Percentiles rank a stretch among this genome's conserved stretches.
phyloP scores from a whole-genome alignment of 345 rosid genomes.

The Microthlaspi erraticum region DNA sequence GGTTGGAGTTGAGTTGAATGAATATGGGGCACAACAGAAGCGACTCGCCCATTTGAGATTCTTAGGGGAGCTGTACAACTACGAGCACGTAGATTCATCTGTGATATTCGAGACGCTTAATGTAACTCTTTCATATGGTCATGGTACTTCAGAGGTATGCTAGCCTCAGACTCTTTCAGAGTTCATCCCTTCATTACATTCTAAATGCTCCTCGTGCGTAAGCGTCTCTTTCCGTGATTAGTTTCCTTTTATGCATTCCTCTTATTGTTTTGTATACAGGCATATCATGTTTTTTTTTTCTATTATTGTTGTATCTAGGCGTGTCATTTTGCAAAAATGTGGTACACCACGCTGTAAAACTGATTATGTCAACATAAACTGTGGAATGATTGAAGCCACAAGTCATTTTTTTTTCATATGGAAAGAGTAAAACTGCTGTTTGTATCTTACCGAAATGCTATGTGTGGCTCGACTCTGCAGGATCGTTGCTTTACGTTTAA shows the following conservation, averaged over 20 bases:
- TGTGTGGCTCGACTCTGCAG: slow-evolving; percentile 11
- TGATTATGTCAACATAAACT: background rate
- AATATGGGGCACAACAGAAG: slow-evolving; percentile 96
- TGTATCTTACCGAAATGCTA: slow-evolving; percentile 4
- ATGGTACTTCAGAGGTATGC: slow-evolving; percentile 84
- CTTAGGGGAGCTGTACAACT: slow-evolving; percentile 97
- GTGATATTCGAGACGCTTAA: slow-evolving; percentile 95
- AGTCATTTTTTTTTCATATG: slow-evolving; percentile 3
- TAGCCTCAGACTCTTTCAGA: slow-evolving; percentile 17
- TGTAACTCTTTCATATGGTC: slow-evolving; percentile 78
- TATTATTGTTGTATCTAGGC: background rate
- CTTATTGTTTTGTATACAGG: background rate
- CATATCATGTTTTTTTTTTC: background rate
- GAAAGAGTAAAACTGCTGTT: slow-evolving; percentile 1
- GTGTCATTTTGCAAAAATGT: slow-evolving; percentile 2
- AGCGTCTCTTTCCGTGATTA: slow-evolving; percentile 5
- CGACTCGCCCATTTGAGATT: slow-evolving; percentile 96
- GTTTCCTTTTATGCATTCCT: slow-evolving; percentile 16
- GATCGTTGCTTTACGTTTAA: slow-evolving; percentile 6
- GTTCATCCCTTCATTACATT: slow-evolving; percentile 5
- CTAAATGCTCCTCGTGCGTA: slow-evolving; percentile 5
- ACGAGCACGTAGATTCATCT: slow-evolving; percentile 95
- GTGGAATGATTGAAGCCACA: slow-evolving; percentile 23
- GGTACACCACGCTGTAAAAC: slow-evolving; percentile 9
- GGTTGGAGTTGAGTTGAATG: slow-evolving; percentile 92